Percentiles rank a stretch among this genome's conserved stretches.
Evolutionary conservation across 768 basidiomycete genomes (phyloP).

Genomic region (Naganishia randhawae): DNA sequence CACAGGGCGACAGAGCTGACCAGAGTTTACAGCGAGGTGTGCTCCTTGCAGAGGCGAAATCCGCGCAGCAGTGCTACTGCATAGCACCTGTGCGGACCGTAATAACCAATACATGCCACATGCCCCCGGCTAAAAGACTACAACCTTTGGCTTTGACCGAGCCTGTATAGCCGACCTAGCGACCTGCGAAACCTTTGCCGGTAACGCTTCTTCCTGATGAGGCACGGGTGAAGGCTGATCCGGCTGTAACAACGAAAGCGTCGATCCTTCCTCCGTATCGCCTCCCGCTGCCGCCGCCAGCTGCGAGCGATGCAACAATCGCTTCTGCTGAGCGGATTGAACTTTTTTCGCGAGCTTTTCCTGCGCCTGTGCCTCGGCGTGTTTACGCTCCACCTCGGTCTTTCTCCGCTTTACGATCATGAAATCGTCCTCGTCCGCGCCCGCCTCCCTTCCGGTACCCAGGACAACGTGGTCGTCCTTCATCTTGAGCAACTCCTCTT

Average conservation of each 20-base stretch:
- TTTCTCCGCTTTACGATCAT: slow-evolving; percentile 69
- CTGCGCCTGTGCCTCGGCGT: slow-evolving; percentile 56
- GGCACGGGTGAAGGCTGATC: neutral
- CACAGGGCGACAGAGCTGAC: neutral
- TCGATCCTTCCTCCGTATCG: neutral
- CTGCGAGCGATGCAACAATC: slow-evolving; percentile 1
- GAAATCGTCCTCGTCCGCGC: slow-evolving; percentile 94
- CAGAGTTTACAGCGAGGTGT: no score
- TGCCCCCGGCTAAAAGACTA: slow-evolving; percentile 7
- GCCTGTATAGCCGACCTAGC: neutral
- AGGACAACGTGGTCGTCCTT: slow-evolving; percentile 43
- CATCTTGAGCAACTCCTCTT: slow-evolving; percentile 22
- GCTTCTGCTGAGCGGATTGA: slow-evolving; percentile 25
- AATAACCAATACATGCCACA: neutral
- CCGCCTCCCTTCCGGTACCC: slow-evolving; percentile 56
- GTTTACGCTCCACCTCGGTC: slow-evolving; percentile 57
- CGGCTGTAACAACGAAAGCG: neutral
- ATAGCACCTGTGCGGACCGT: no score
- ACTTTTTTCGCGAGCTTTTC: slow-evolving; percentile 31
- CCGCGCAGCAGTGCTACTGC: no score
- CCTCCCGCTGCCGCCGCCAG: slow-evolving; percentile 4
- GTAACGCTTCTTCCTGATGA: neutral
- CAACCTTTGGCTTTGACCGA: slow-evolving; percentile 26
- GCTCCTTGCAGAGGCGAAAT: no score
- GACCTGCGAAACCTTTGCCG: neutral